phyloP scores from a whole-genome alignment of 306 rosid genomes.

The Parietaria judaica region DNA sequence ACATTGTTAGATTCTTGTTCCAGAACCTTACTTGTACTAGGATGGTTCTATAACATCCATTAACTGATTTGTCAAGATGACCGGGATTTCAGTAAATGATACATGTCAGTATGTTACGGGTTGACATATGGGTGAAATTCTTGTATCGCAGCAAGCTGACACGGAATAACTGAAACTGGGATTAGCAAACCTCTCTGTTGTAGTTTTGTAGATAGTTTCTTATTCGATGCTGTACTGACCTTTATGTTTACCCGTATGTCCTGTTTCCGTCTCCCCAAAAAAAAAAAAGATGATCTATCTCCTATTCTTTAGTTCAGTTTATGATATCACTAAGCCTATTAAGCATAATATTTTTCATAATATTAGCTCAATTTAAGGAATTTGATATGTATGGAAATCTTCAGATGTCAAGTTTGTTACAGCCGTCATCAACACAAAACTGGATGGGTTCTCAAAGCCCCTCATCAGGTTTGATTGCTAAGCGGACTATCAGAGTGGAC shows the following conservation, averaged over 20 bases:
- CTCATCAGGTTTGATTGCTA: conserved; percentile 80
- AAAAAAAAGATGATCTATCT: neutral
- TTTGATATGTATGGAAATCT: conserved; percentile 33
- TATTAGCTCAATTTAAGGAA: conserved; percentile 8
- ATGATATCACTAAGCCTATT: too few species aligned
- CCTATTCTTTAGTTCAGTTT: too few species aligned
- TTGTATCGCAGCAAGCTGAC: conserved; percentile 14
- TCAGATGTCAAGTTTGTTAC: conserved; percentile 77
- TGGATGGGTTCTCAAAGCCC: conserved; percentile 76
- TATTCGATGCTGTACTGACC: conserved; percentile 23
- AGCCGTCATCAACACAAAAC: conserved; percentile 56
- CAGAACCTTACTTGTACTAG: conserved; percentile 19
- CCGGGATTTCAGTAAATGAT: conserved; percentile 19
- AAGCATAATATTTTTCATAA: neutral
- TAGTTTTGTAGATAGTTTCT: conserved; percentile 14
- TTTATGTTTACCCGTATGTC: neutral
- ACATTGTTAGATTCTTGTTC: conserved; percentile 28
- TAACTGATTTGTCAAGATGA: conserved; percentile 20
- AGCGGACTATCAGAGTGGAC: conserved; percentile 90
- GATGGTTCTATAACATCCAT: conserved; percentile 19
- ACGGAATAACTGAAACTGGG: conserved; percentile 22
- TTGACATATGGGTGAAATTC: conserved; percentile 10
- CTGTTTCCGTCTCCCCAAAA: neutral
- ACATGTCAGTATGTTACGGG: conserved; percentile 2
- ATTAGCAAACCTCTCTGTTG: conserved; percentile 14